These are phyloP conservation scores for Scheffersomyces titani DNA, from an alignment of 1,139 yeast species.

Conservation along the genomic window DNA sequence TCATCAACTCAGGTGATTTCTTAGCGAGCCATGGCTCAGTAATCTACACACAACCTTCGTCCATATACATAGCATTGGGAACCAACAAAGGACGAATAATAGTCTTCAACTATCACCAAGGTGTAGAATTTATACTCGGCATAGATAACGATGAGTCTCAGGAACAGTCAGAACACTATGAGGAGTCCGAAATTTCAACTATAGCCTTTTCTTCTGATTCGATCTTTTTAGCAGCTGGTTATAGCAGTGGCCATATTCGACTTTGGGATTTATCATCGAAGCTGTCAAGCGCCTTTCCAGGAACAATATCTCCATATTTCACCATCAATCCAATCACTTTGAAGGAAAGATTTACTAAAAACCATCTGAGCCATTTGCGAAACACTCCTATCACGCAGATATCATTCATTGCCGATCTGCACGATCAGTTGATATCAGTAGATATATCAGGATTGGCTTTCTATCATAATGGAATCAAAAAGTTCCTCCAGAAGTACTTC, in stretches of 20 bases:
- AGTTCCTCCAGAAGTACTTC: conserved; percentile 51
- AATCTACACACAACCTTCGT: conserved; percentile 46
- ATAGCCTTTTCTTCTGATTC: conserved; percentile 36
- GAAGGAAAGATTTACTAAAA: conserved; percentile 27
- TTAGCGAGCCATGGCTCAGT: conserved; percentile 49
- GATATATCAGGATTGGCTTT: conserved; percentile 63
- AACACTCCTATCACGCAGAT: conserved; percentile 49
- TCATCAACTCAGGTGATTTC: conserved; percentile 27
- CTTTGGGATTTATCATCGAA: conserved; percentile 29
- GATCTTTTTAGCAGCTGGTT: conserved; percentile 35
- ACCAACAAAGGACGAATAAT: conserved; percentile 60
- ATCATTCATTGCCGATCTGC: conserved; percentile 56
- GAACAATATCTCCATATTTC: conserved; percentile 9
- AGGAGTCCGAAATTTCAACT: conserved; percentile 22
- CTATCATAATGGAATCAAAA: conserved; percentile 59
- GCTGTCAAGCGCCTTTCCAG: background rate
- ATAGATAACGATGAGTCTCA: conserved; percentile 8
- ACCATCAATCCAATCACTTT: conserved; percentile 30
- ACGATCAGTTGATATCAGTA: conserved; percentile 57
- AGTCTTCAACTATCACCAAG: conserved; percentile 67
- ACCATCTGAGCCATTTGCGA: conserved; percentile 53
- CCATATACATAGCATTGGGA: conserved; percentile 57
- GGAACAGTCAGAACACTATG: background rate
- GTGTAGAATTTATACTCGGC: conserved; percentile 41
- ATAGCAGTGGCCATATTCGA: conserved; percentile 27